Conservation (phyloP, 169 alveolate genomes). For the Toxoplasma gondii region DNA sequence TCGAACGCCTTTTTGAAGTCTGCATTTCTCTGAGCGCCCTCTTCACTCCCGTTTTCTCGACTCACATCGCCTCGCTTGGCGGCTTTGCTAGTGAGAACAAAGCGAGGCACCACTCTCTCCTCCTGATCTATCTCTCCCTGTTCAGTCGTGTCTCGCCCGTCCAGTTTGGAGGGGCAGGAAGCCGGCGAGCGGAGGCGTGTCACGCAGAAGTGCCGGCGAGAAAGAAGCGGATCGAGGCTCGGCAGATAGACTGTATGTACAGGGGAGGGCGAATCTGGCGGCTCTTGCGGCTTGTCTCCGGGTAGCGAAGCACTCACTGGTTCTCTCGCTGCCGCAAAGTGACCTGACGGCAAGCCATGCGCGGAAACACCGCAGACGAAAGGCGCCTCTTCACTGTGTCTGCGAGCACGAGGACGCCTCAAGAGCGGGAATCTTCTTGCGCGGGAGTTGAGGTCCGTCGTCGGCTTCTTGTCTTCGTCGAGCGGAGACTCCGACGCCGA, state of each 20-base stretch:
- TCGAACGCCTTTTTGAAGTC: neutral
- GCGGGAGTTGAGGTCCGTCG: too few relatives aligned
- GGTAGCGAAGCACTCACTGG: neutral
- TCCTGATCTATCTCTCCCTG: neutral
- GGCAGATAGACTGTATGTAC: constrained; percentile 8
- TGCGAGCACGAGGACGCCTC: too few relatives aligned
- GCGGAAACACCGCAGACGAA: neutral
- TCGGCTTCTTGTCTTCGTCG: too few relatives aligned
- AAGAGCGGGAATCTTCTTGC: too few relatives aligned
- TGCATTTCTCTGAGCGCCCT: neutral
- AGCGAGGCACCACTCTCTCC: neutral
- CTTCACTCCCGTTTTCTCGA: neutral
- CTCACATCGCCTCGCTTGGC: neutral
- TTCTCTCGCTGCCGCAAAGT: neutral
- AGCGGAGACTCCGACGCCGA: neutral
- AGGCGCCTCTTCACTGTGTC: neutral
- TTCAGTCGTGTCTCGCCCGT: too few relatives aligned
- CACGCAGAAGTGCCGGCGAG: constrained; percentile 17
- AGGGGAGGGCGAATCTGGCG: neutral
- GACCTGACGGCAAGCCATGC: neutral
- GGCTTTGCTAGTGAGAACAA: neutral
- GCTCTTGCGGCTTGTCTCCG: neutral
- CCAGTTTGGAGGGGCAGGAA: neutral
- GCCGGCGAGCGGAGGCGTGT: neutral
- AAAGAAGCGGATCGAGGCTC: constrained; percentile 11